phyloP scores from a whole-genome alignment of 2,329 filamentous ascomycete genomes.

The Monilinia fructicola region DNA sequence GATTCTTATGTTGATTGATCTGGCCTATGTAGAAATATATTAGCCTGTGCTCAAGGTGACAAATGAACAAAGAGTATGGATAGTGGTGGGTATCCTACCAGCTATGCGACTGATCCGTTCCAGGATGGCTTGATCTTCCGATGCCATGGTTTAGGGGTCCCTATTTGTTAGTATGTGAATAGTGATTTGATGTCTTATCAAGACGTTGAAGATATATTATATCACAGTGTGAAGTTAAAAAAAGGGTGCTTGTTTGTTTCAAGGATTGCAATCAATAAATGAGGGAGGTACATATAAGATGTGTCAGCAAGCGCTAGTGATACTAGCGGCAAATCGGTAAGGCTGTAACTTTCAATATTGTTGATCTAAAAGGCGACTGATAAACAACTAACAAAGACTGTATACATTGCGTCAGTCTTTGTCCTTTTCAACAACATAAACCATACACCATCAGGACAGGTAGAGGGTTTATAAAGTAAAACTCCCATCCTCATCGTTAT shows the following conservation, averaged over 20 bases:
- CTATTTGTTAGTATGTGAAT: conserved; percentile 32
- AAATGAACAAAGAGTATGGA: conserved; percentile 48
- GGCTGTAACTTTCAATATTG: conserved; percentile 13
- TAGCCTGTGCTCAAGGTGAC: conserved; percentile 2
- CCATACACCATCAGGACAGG: background rate
- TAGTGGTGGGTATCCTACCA: conserved; percentile 47
- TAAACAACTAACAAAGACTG: background rate
- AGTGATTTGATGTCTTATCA: background rate
- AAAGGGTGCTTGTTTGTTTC: background rate
- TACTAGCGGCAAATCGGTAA: conserved; percentile 9
- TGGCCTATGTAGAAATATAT: conserved; percentile 53
- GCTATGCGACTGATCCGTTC: conserved; percentile 57
- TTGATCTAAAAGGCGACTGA: background rate
- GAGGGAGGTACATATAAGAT: conserved; percentile 1
- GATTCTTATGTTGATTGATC: conserved; percentile 77
- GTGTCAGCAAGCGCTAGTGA: conserved; percentile 9
- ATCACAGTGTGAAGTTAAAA: background rate
- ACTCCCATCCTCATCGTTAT: background rate
- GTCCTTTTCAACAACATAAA: conserved; percentile 1
- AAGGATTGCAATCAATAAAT: background rate
- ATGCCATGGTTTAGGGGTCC: conserved; percentile 44
- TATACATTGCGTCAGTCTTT: conserved; percentile 13
- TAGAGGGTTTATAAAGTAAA: background rate
- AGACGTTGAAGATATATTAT: background rate
- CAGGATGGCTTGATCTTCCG: conserved; percentile 55